Base-by-base conservation (phyloP, 441 rosid species). In the Populus hybrid region DNA sequence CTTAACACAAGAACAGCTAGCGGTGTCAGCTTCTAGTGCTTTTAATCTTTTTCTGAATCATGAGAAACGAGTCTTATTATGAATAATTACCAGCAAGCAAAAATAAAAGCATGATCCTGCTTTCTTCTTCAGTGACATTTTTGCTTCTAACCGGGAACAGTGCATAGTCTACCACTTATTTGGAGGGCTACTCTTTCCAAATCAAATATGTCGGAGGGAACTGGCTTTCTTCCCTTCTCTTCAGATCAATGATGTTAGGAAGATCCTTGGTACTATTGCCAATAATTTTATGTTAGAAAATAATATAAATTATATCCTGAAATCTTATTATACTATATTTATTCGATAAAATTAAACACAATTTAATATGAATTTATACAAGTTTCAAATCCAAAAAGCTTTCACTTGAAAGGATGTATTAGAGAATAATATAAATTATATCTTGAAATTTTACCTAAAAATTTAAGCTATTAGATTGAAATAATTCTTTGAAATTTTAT, bases 211-310 rank as follows among this genome's bases (percentile, higher is more conserved):
- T 42, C 30, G 26, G 3, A 40, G 12, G 46, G 8, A 5, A 16
- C 7, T 59, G 38, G 42, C 11, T 59, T 67, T 73, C 21, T 10
- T 40, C 50, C 50, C 16, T 65, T 7, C 28, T 28, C 26, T 67
- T 73, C 87, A 94, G 98, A 85, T 89, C 20, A 83, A 80, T 77
- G 95, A 90, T 73, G 88, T 92, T 57, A 91, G 85, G 81, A 89
- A 84, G 83, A 69, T 85, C 8, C 70, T 94, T 14, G 94, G 94
- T 36, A 82, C 94, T 69, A 32, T 88, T 67, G 77, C 84, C 53
- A 87, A 84, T 67, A 91, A 89, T 26, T 26, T 26, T 26, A 1
- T 26, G 1, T 26, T 26, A 26, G 26, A 26, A 1, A 26, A 26
- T 26, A 26, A 26, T 26, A 26, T 26, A 26, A 26, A 26, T 26